Evolutionary conservation across 345 rosid species (phyloP).

Genomic region (Cochlearia excelsa): DNA sequence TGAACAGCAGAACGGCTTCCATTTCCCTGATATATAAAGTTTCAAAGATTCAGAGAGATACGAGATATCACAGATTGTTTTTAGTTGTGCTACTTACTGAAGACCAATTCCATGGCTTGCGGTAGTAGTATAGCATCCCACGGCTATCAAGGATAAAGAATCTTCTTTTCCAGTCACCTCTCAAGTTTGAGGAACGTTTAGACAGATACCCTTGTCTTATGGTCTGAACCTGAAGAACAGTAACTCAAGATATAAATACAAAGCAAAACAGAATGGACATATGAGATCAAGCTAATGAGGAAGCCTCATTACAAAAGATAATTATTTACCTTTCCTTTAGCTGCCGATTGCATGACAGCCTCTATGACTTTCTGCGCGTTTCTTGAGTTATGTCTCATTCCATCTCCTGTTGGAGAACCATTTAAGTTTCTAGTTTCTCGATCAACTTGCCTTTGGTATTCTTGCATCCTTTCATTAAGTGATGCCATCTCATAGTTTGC

Average conservation of each 20-base stretch:
- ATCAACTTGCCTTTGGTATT: slow-evolving; percentile 61
- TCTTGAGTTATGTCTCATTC: slow-evolving; percentile 42
- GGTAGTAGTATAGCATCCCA: slow-evolving; percentile 79
- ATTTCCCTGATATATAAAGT: slow-evolving; percentile 42
- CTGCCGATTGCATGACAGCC: slow-evolving; percentile 76
- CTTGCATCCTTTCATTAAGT: slow-evolving; percentile 73
- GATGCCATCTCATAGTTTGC: slow-evolving; percentile 74
- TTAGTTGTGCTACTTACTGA: slow-evolving; percentile 45
- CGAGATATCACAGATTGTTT: slow-evolving; percentile 13
- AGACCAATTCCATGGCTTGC: slow-evolving; percentile 62
- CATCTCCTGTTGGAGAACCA: slow-evolving; percentile 45
- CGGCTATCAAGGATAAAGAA: slow-evolving; percentile 80
- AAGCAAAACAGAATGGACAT: not conserved
- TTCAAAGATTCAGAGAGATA: slow-evolving; percentile 27
- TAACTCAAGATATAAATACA: slow-evolving; percentile 6
- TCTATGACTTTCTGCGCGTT: slow-evolving; percentile 69
- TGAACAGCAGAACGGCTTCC: slow-evolving; percentile 53
- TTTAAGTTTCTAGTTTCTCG: slow-evolving; percentile 43
- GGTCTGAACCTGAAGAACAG: slow-evolving; percentile 58
- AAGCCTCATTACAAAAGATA: slow-evolving; percentile 4
- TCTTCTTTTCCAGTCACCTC: slow-evolving; percentile 83
- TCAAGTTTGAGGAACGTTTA: slow-evolving; percentile 78
- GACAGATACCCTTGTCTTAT: slow-evolving; percentile 78
- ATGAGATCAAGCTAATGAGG: slow-evolving; percentile 5
- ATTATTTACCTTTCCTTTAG: slow-evolving; percentile 56